Evolutionary conservation across 1,284 basidiomycete species (phyloP), one percentile per base, ranked within the genome.

Genomic region (Marasmius tenuissimus): DNA sequence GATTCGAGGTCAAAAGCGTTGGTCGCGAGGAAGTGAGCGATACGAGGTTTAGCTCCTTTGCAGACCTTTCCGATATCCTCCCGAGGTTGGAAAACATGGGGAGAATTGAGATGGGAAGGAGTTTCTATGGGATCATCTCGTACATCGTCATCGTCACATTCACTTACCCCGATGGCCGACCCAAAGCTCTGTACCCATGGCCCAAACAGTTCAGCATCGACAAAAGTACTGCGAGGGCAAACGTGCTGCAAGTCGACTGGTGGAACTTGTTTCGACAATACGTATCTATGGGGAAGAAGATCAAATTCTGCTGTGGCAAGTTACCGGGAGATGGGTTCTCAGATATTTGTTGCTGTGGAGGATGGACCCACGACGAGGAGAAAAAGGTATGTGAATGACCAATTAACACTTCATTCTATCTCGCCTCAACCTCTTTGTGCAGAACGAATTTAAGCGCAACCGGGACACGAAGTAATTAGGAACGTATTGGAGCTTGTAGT

Each of bases 331-430:
- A 20, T 1, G 4, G 4, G 27, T 61, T 56, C 22, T 1, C 34
- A 16, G 61, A 59, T 48, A 11, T 57, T 1, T 68, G 65, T 37
- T 68, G 67, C 45, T 68, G 65, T 54, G 65, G 67, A 2, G 67
- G 64, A 14, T 68, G 63, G 65, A 54, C 54, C 10, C 67, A 68
- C 34, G 65, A 66, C 20, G 42, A 35, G 27, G 11, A 49, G 12
- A 40, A 18, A 27, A 27, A 20, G 48, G 48, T 49, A 27, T 27
- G 27, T 27, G 27, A 4, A 27, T 4, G 4, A 27, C 27, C 27
- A 4, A 27, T 27, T 4, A 27, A 27, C 27, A 27, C 2, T 27
- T 27, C 27, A 27, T 27, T 27, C 27, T 27, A 27, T 27, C 27
- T 27, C 27, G 4, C 27, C 27, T 4, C 4, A 4, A 4, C 2